Evolutionary conservation across 129 eudicot genomes (phyloP), one percentile per base, ranked within the genome.

Genomic region (Ambrosia artemisiifolia): DNA sequence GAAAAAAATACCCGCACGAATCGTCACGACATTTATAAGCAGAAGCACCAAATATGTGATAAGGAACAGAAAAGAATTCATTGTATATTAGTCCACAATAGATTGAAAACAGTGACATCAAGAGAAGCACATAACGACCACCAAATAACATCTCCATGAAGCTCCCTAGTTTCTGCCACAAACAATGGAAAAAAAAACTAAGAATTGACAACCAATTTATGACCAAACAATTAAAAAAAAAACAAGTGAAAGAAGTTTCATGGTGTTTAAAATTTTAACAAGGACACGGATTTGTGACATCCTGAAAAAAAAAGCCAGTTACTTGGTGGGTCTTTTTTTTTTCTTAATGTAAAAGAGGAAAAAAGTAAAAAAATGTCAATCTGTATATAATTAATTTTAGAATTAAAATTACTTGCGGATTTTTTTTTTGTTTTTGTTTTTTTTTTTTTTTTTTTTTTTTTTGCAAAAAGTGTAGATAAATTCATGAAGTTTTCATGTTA

Each of bases 101-200:
- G 42, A 95, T 90, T 55, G 99, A 95, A 75, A 95, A 95, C 61
- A 95, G 72, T 50, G 99, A 88, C 99, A 95, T 90, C 84, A 90
- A 69, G 42, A 95, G 94, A 71, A 95, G 91, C 66, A 95, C 84
- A 80, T 90, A 95, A 63, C 97, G 99, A 46, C 99, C 99, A 53
- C 97, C 99, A 84, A 88, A 90, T 42, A 95, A 86, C 99, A 95
- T 90, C 86, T 95, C 99, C 99, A 95, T 95, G 77, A 95, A 88
- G 89, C 97, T 95, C 70, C 97, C 99, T 63, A 90, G 96, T 90
- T 88, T 95, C 99, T 95, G 94, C 54, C 63, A 76, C n/a, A 48
- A 56, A 24, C 49, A 75, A 78, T 43, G 30, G 35, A 20, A 40
- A 46, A 51, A 75, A 55, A 55, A 36, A 13, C 61, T 32, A 53